These are phyloP conservation scores for Mytilinidion resinicola DNA, from an alignment of 495 filamentous ascomycete species.

Conservation along the genomic window DNA sequence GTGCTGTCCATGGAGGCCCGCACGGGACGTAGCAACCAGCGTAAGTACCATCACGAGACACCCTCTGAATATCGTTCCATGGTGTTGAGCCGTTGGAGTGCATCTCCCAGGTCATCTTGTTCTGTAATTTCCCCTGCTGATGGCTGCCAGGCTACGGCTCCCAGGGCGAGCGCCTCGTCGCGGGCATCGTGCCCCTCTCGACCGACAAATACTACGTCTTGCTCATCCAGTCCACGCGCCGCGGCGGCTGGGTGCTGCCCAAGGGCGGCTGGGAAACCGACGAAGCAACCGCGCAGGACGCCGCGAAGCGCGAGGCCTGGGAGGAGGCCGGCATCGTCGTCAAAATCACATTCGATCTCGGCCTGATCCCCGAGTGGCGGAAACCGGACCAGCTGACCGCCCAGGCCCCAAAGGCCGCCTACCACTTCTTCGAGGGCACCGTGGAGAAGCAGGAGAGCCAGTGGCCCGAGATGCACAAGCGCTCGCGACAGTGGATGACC, in stretches of 20 bases:
- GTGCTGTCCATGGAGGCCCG: constrained; percentile 41
- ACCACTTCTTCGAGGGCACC: constrained; percentile 81
- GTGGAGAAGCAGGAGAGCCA: constrained; percentile 74
- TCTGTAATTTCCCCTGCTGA: too few species aligned
- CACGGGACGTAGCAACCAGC: constrained; percentile 45
- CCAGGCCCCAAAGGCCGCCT: constrained; percentile 67
- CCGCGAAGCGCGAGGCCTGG: constrained; percentile 83
- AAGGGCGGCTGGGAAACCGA: constrained; percentile 98
- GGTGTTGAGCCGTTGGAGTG: too few species aligned
- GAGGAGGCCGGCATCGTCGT: constrained; percentile 92
- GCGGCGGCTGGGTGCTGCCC: constrained; percentile 88
- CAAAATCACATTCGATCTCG: constrained; percentile 73
- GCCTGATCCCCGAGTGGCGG: constrained; percentile 73
- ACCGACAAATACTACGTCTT: constrained; percentile 72
- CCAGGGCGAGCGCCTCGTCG: constrained; percentile 89
- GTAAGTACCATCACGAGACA: constrained; percentile 34
- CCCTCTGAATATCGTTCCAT: neutral
- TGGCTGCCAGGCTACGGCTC: constrained; percentile 68
- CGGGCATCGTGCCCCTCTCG: constrained; percentile 83
- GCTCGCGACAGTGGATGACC: constrained; percentile 80
- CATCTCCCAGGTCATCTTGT: too few species aligned
- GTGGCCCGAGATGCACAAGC: constrained; percentile 94
- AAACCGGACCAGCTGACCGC: constrained; percentile 53
- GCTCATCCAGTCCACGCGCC: constrained; percentile 84
- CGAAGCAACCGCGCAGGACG: constrained; percentile 63